A percentile compares a stretch with the other conserved stretches of the same genome.
These are phyloP conservation scores for Mollisia scopiformis DNA, from an alignment of 2,329 filamentous ascomycete species.

Conservation along the genomic window DNA sequence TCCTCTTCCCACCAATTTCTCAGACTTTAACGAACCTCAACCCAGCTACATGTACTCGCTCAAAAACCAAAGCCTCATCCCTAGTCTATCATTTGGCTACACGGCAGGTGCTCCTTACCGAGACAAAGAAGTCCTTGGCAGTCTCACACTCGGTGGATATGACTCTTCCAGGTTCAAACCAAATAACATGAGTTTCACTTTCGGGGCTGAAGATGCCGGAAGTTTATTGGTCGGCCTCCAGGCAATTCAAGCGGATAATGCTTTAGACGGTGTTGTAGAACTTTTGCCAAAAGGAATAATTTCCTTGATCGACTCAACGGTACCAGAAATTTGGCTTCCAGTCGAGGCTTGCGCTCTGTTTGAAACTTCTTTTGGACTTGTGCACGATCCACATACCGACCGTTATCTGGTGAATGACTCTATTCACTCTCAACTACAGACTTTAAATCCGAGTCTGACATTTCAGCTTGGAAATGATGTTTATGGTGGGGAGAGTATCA, in stretches of 20 bases:
- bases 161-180: constrained; percentile 41
- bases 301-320: constrained; percentile 35
- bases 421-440: constrained; percentile 28
- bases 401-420: constrained; percentile 38
- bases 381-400: constrained; percentile 24
- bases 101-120: constrained; percentile 44
- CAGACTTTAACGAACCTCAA: constrained; percentile 37
- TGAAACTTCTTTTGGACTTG: constrained; percentile 37
- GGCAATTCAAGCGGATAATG: constrained; percentile 33
- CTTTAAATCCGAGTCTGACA: constrained; percentile 32
- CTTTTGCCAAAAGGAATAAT: constrained; percentile 31
- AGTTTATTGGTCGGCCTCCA: constrained; percentile 41
- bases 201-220: constrained; percentile 41
- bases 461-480: constrained; percentile 29
- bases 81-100: constrained; percentile 44
- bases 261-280: neutral
- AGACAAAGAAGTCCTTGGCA: constrained; percentile 37
- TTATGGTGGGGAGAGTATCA: constrained; percentile 10
- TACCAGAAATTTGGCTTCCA: constrained; percentile 40
- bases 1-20: constrained; percentile 42
- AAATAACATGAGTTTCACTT: constrained; percentile 41
- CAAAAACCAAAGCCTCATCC: constrained; percentile 39
- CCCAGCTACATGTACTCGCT: constrained; percentile 41
- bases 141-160: constrained; percentile 44
- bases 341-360: constrained; percentile 37